Percentiles rank a stretch among this genome's conserved stretches.
phyloP scores from a whole-genome alignment of 805 yeast genomes.

The Saturnispora kantuleensis region DNA sequence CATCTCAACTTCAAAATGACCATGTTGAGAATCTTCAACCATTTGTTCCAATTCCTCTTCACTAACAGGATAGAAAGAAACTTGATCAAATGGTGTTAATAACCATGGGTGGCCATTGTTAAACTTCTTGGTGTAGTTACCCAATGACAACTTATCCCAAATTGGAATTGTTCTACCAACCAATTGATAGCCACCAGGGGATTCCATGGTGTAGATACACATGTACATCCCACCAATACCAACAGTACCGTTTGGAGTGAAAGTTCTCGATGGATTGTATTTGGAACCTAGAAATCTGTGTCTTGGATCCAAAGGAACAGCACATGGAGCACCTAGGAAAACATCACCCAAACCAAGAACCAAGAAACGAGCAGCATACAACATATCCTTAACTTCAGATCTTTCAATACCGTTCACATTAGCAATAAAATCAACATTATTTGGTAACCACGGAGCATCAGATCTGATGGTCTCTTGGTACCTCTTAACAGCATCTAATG shows the following conservation, averaged over 20 bases:
- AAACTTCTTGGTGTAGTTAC: conserved; percentile 42
- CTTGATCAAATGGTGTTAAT: conserved; percentile 84
- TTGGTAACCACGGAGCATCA: conserved; percentile 96
- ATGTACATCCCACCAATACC: conserved; percentile 98
- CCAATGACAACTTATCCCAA: conserved; percentile 89
- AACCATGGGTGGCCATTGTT: conserved; percentile 69
- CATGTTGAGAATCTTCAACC: conserved; percentile 69
- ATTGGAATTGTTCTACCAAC: conserved; percentile 96
- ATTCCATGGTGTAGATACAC: conserved; percentile 97
- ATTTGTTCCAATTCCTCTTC: conserved; percentile 71
- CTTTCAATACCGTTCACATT: conserved; percentile 76
- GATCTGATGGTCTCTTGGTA: conserved; percentile 90
- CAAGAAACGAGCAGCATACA: conserved; percentile 82
- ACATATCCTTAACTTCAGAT: conserved; percentile 66
- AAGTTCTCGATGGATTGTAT: conserved; percentile 93
- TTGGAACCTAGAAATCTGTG: conserved; percentile 87
- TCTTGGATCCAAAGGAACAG: conserved; percentile 95
- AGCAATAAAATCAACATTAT: conserved; percentile 92
- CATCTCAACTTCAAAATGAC: conserved; percentile 66
- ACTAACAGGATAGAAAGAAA: conserved; percentile 85
- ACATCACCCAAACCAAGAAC: conserved; percentile 96
- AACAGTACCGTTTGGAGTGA: conserved; percentile 92
- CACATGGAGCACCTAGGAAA: conserved; percentile 96
- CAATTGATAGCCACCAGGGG: conserved; percentile 97
- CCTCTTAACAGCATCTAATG: conserved; percentile 81